Percentiles rank a stretch among this genome's conserved stretches.
These are phyloP conservation scores for Penicillium longicatenatum DNA, from an alignment of 495 filamentous ascomycete genomes.

Conservation along the genomic window DNA sequence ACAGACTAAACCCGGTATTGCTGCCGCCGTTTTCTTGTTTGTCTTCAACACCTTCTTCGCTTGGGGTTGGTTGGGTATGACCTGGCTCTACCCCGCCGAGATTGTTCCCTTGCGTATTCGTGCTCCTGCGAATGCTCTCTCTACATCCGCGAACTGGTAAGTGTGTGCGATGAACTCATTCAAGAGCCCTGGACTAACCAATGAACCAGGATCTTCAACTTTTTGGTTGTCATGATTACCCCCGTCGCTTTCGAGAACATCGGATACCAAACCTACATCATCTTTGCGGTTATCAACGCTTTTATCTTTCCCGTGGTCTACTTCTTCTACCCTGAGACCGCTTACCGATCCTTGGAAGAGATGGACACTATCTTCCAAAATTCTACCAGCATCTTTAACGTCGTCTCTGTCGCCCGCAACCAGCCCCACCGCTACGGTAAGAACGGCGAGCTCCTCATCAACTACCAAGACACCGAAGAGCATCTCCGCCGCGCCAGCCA, in stretches of 20 bases:
- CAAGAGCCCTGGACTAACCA: background rate
- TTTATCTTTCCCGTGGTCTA: constrained; percentile 69
- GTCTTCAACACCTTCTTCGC: constrained; percentile 78
- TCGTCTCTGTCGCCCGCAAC: constrained; percentile 58
- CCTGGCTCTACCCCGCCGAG: constrained; percentile 74
- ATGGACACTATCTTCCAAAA: constrained; percentile 74
- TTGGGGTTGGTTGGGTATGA: constrained; percentile 76
- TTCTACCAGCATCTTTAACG: constrained; percentile 48
- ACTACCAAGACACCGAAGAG: constrained; percentile 57
- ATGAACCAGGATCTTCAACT: constrained; percentile 42
- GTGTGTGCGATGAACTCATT: background rate
- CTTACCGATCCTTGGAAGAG: constrained; percentile 71
- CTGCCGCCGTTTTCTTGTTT: constrained; percentile 65
- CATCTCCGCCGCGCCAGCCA: constrained; percentile 36
- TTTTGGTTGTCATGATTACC: constrained; percentile 71
- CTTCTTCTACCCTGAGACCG: constrained; percentile 79
- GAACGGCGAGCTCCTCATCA: constrained; percentile 63
- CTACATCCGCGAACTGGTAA: constrained; percentile 53
- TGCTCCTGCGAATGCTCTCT: constrained; percentile 71
- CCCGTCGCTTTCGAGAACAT: constrained; percentile 70
- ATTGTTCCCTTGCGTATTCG: constrained; percentile 73
- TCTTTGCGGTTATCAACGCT: constrained; percentile 77
- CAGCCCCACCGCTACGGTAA: constrained; percentile 67
- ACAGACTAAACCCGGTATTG: constrained; percentile 44
- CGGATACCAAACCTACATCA: constrained; percentile 71